These are phyloP conservation scores for Cruciata laevipes DNA, from an alignment of 257 asterid species.

Conservation along the genomic window DNA sequence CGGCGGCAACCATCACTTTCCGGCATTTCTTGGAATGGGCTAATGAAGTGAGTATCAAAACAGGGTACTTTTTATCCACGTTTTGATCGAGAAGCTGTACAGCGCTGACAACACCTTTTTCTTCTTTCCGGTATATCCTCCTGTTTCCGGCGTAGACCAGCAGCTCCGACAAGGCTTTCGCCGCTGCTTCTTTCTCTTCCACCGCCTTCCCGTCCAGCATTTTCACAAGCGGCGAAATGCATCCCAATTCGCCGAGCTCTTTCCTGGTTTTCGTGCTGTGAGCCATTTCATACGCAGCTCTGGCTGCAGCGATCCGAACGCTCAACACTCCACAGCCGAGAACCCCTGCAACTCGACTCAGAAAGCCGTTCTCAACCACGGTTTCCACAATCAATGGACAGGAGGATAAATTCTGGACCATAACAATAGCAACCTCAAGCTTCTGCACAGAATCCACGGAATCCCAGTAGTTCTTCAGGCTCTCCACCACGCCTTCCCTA, in stretches of 20 bases:
- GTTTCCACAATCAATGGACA: slow-evolving; percentile 51
- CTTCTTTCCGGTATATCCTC: slow-evolving; percentile 63
- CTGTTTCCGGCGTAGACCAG: slow-evolving; percentile 48
- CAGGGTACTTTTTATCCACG: slow-evolving; percentile 45
- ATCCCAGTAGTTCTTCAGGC: slow-evolving; percentile 63
- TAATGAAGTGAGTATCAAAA: slow-evolving; percentile 37
- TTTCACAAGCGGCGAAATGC: slow-evolving; percentile 44
- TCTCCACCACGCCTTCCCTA: slow-evolving; percentile 67
- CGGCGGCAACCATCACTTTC: slow-evolving; percentile 62
- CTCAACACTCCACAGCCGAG: slow-evolving; percentile 48
- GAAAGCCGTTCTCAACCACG: slow-evolving; percentile 48
- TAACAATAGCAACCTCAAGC: slow-evolving; percentile 52
- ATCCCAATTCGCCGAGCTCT: slow-evolving; percentile 74
- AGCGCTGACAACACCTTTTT: slow-evolving; percentile 42
- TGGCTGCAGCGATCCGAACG: slow-evolving; percentile 60
- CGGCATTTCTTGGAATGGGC: slow-evolving; percentile 61
- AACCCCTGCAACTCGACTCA: slow-evolving; percentile 37
- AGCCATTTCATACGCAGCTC: slow-evolving; percentile 48
- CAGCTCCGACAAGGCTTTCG: slow-evolving; percentile 44
- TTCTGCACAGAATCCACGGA: slow-evolving; percentile 34
- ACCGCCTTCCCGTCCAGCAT: slow-evolving; percentile 69
- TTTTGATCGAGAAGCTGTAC: slow-evolving; percentile 53
- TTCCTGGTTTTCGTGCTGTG: slow-evolving; percentile 46
- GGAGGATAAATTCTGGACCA: slow-evolving; percentile 50
- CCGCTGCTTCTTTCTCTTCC: slow-evolving; percentile 74